These are phyloP conservation scores for Balamuthia mandrillaris DNA, from an alignment of 208 protist species.

Conservation along the genomic window DNA sequence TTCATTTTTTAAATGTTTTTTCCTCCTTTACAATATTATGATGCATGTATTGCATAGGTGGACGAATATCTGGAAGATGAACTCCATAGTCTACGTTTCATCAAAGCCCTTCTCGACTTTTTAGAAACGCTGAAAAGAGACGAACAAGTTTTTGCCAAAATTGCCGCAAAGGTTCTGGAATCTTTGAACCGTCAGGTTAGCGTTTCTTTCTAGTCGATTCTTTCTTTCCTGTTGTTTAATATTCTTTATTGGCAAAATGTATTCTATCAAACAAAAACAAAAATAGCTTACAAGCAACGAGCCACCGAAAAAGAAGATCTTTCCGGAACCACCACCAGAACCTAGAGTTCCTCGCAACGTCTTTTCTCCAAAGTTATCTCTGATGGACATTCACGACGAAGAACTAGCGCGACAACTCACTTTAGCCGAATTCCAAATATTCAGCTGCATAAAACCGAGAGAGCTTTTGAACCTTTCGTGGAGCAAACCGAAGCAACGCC, in stretches of 20 bases:
- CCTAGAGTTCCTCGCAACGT: slow-evolving; percentile 35
- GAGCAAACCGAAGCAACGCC: slow-evolving; percentile 66
- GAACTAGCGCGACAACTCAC: slow-evolving; percentile 62
- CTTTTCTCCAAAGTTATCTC: slow-evolving; percentile 43
- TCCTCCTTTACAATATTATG: background rate
- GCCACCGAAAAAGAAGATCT: slow-evolving; percentile 45
- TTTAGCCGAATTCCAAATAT: slow-evolving; percentile 67
- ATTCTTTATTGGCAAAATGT: background rate
- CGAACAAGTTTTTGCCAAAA: background rate
- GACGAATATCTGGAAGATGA: background rate
- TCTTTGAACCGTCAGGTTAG: background rate
- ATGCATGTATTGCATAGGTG: background rate
- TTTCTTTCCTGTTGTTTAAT: background rate
- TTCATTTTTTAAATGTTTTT: background rate
- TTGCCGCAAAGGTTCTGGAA: background rate
- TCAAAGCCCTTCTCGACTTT: background rate
- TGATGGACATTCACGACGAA: slow-evolving; percentile 58
- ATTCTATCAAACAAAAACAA: background rate
- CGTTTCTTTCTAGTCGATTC: background rate
- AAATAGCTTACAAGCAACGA: background rate
- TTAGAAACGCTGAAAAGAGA: background rate
- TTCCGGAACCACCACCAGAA: background rate
- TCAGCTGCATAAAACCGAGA: slow-evolving; percentile 48
- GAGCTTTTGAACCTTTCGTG: slow-evolving; percentile 69
- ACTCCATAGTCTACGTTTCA: background rate